Evolutionary conservation across 2,329 filamentous ascomycete genomes (phyloP), one percentile per base, ranked within the genome.

Genomic region (Colletotrichum neosansevieriae): DNA sequence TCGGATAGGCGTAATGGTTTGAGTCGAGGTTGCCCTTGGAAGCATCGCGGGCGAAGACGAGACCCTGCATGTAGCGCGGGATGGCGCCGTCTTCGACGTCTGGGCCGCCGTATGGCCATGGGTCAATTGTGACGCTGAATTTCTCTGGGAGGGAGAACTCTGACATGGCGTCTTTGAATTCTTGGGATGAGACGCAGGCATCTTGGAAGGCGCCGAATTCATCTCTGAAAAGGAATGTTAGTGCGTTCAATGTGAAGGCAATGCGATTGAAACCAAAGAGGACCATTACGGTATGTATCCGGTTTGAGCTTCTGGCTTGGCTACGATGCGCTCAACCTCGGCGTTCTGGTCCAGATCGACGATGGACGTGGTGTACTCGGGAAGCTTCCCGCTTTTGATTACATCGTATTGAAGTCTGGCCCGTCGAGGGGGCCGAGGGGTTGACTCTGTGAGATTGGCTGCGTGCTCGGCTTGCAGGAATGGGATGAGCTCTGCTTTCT

Each of bases 71-170:
- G 60, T 80, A 81, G 15, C 83, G 80, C 6, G 79, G 79, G 3
- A 77, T 73, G 21, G 77, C 75, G 12, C 45, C 62, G 54, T 82
- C 80, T 4, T 80, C 78, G 4, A 74, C 74, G 63, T 82, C 80
- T 1, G 77, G 75, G 2, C 81, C 81, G 6, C 84, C 84, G 70
- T 93, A 94, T 42, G 92, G 92, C 91, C 91, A 93, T 0, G 85
- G 70, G 87, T 85, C 83, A 71, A 85, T 83, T 13, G 77, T 78
- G 58, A 84, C 73, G 40, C 74, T 70, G 58, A 84, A 83, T 71
- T 80, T 80, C 32, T 82, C 78, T 4, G 84, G 84, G 12, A 86
- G 74, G 4, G 74, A 72, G 59, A 86, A 83, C 71, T 85, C 82
- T 21, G 80, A 75, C 74, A 86, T 76, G 59, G 83, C 83, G 13